These are phyloP conservation scores for Gracilaria vermiculophylla DNA, from an alignment of 23 red algal species.

Conservation along the genomic window DNA sequence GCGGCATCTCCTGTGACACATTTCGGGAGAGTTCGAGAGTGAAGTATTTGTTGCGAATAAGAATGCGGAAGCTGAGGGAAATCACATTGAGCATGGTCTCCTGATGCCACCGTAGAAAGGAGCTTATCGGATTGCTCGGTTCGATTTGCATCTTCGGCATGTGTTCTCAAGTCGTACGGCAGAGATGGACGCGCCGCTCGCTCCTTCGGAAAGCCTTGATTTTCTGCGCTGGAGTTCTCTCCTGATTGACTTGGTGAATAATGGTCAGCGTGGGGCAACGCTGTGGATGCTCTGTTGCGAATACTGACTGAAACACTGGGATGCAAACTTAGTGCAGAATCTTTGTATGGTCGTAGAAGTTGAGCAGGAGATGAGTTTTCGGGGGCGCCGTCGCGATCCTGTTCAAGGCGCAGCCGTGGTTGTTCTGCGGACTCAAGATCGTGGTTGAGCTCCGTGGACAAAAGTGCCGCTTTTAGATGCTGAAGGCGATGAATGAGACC, in stretches of 20 bases:
- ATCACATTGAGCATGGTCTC: neutral
- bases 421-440: neutral
- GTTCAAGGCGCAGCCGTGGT: neutral
- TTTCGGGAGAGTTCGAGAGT: neutral
- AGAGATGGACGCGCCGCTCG: neutral
- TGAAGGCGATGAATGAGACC: constrained; percentile 9
- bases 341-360: neutral
- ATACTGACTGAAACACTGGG: neutral
- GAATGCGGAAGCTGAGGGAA: neutral
- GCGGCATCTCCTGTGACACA: neutral
- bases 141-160: neutral
- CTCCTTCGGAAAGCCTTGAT: neutral
- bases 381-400: neutral
- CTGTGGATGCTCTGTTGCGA: neutral
- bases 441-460: neutral
- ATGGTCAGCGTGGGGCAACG: neutral
- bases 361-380: neutral
- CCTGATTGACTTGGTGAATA: neutral
- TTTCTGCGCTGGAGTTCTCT: neutral
- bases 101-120: neutral
- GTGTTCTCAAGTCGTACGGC: neutral
- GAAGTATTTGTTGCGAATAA: neutral
- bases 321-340: neutral
- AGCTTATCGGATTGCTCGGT: neutral
- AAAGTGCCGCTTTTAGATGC: constrained; percentile 1